Percentiles rank a stretch among this genome's conserved stretches.
These are phyloP conservation scores for Darksidea phi DNA, from an alignment of 495 filamentous ascomycete species.

Conservation along the genomic window DNA sequence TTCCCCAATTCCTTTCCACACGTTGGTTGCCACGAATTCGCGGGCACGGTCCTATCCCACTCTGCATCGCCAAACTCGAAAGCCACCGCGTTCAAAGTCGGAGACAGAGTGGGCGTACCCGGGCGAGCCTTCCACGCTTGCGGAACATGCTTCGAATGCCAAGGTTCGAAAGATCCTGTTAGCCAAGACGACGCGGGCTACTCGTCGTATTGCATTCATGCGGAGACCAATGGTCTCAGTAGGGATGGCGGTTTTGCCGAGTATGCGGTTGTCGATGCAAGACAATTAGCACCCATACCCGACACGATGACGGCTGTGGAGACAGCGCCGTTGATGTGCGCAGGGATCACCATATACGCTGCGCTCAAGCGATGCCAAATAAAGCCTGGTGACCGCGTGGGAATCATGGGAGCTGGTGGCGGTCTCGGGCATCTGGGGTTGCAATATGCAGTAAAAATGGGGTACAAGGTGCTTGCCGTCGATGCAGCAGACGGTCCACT, in stretches of 20 bases:
- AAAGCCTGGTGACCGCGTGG: slow-evolving; percentile 16
- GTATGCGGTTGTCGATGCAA: slow-evolving; percentile 30
- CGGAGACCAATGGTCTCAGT: slow-evolving; percentile 26
- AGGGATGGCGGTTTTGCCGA: slow-evolving; percentile 29
- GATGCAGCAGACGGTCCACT: slow-evolving; percentile 26
- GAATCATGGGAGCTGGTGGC: slow-evolving; percentile 29
- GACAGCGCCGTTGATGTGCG: slow-evolving; percentile 31
- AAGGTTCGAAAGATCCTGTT: slow-evolving; percentile 12
- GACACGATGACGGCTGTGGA: slow-evolving; percentile 15
- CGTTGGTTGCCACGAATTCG: slow-evolving; percentile 30
- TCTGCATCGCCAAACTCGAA: slow-evolving; percentile 16
- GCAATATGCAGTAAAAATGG: slow-evolving; percentile 32
- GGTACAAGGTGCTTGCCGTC: slow-evolving; percentile 24
- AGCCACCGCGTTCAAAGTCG: slow-evolving; percentile 28
- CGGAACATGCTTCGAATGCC: slow-evolving; percentile 45
- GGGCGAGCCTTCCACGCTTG: slow-evolving; percentile 46
- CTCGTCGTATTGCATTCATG: slow-evolving; percentile 41
- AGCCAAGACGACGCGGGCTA: slow-evolving; percentile 41
- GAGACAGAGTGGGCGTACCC: slow-evolving; percentile 43
- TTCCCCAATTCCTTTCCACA: slow-evolving; percentile 25
- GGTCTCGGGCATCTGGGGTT: slow-evolving; percentile 32
- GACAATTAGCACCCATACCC: slow-evolving; percentile 28
- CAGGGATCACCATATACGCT: slow-evolving; percentile 29
- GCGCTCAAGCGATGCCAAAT: slow-evolving; percentile 28
- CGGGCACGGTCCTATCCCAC: slow-evolving; percentile 26